phyloP scores from a whole-genome alignment of 75 land plant genomes.

The Picea sitchensis region DNA sequence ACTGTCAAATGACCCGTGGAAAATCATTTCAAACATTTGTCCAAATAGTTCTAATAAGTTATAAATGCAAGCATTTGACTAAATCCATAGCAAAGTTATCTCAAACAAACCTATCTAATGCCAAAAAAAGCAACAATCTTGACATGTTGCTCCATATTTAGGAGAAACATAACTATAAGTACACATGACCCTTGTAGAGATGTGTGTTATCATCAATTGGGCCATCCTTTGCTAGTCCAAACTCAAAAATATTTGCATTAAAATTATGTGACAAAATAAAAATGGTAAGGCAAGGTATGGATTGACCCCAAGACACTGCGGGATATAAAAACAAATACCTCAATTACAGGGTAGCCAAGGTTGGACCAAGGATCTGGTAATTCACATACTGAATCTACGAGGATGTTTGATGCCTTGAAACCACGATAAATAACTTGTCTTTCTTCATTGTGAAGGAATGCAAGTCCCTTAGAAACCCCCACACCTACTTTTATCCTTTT shows the following conservation, averaged over 20 bases:
- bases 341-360: neutral
- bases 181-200: constrained; percentile 18
- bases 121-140: neutral
- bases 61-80: neutral
- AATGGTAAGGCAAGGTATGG: no score
- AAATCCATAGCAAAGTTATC: neutral
- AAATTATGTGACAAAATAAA: constrained; percentile 13
- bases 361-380: neutral
- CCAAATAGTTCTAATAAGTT: neutral
- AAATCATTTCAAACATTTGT: neutral
- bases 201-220: no score
- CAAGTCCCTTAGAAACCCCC: constrained; percentile 29
- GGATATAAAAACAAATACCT: neutral
- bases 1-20: constrained; percentile 15
- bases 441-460: constrained; percentile 24
- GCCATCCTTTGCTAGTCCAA: constrained; percentile 1
- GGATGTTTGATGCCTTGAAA: constrained; percentile 22
- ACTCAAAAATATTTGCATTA: constrained; percentile 35
- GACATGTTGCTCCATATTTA: constrained; percentile 41
- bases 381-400: constrained; percentile 16
- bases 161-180: constrained; percentile 60
- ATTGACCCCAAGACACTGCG: no score
- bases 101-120: neutral
- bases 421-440: constrained; percentile 17
- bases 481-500: constrained; percentile 21